A percentile compares a stretch with the other conserved stretches of the same genome.
Conservation (phyloP, 202 grass and related monocot genomes). For the Brachypodium distachyon region DNA sequence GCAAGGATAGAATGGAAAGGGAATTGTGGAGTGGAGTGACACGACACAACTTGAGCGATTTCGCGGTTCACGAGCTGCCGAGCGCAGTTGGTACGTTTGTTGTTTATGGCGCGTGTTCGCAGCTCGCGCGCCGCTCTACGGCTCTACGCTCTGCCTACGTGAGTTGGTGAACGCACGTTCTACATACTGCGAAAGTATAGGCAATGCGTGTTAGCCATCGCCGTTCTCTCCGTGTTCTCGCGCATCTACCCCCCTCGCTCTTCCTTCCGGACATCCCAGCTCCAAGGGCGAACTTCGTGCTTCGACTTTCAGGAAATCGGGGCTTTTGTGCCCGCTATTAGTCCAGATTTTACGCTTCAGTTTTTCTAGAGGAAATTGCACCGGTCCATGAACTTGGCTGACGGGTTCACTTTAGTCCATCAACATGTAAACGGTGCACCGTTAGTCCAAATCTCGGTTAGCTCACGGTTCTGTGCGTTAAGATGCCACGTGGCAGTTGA, state of each 20-base stretch:
- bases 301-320: background rate
- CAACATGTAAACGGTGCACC: no score
- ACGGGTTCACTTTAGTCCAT: no score
- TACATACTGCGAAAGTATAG: background rate
- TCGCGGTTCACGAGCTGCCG: conserved; percentile 29
- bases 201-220: background rate
- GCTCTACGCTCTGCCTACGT: conserved; percentile 24
- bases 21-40: conserved; percentile 20
- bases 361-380: no score
- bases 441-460: no score
- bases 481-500: no score
- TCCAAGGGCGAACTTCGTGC: no score
- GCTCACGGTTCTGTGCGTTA: no score
- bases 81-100: conserved; percentile 21
- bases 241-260: background rate
- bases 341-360: no score
- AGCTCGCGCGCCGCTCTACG: conserved; percentile 18
- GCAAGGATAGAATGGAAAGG: conserved; percentile 19
- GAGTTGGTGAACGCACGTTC: background rate
- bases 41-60: background rate
- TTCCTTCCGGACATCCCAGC: background rate
- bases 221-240: background rate
- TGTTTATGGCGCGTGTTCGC: conserved; percentile 10
- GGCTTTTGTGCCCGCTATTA: background rate
- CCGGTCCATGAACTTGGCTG: no score